Evolutionary conservation across 2,329 filamentous ascomycete species (phyloP), one percentile per base, ranked within the genome.

Genomic region (Nigrospora oryzae): DNA sequence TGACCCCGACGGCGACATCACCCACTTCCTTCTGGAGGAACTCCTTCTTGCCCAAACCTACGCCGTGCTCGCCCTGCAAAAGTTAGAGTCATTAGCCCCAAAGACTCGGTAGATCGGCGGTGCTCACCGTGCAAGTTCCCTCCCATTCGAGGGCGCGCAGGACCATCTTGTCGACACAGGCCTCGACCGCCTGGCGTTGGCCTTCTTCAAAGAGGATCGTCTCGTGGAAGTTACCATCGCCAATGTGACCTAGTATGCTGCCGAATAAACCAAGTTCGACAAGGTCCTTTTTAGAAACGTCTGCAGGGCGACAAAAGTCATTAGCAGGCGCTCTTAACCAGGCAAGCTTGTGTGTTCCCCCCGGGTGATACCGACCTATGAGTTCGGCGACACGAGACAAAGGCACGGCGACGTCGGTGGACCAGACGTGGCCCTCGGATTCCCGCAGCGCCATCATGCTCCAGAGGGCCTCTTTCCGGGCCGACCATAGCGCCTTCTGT

Each of bases 21-120:
- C 89, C 89, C n/a, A 95, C 77, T 63, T 95, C 89, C 61, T 83
- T 81, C 30, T 88, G 64, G 39, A 95, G 70, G 8, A 81, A 86
- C 46, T 81, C 79, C 66, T 94, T 95, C 68, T 95, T 95, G 14
- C 87, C 88, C 63, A 91, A 79, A 17, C 89, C 89, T 48, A 95
- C 76, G 1, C 86, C 86, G 62, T 95, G 89, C 63, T 95, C 89
- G 30, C 89, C 33, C 33, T 35, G 33, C 11, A 11, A 35, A n/a
- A 11, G 33, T 35, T 35, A 35, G 33, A n/a, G n/a, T n/a, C n/a
- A n/a, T n/a, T n/a, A n/a, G n/a, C n/a, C 11, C 33, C 33, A 11
- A 35, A 11, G 33, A n/a, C 33, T 79, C 34, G n/a, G 19, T 10
- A 1, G 14, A 13, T 23, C 1, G 16, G 2, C n/a, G 0, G 15